phyloP scores from a whole-genome alignment of 805 yeast species.

The Starmerella gropengiesseri region DNA sequence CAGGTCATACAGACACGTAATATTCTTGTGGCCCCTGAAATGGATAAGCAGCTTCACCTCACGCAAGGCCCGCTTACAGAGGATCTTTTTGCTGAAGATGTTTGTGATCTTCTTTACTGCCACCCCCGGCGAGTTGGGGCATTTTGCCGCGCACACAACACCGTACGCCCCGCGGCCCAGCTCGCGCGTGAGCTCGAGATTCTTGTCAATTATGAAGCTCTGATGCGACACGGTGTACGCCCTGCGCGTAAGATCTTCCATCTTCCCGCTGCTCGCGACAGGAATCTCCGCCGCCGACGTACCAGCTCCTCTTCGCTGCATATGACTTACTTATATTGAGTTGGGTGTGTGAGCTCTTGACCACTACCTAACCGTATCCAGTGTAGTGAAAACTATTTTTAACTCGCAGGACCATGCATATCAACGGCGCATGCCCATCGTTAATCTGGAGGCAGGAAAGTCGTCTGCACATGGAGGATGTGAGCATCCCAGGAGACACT shows the following conservation, averaged over 20 bases:
- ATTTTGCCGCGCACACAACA: constrained; percentile 76
- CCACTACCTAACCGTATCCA: not conserved
- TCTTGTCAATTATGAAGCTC: constrained; percentile 80
- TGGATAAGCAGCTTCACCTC: constrained; percentile 84
- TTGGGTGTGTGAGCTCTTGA: too few species aligned
- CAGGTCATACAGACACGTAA: constrained; percentile 87
- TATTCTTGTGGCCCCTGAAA: constrained; percentile 92
- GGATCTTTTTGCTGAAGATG: constrained; percentile 78
- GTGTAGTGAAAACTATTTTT: not conserved
- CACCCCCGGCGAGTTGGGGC: constrained; percentile 65
- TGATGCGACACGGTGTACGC: constrained; percentile 69
- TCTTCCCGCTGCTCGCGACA: not conserved
- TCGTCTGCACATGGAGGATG: too few species aligned
- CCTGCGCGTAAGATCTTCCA: constrained; percentile 23
- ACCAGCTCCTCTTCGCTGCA: too few species aligned
- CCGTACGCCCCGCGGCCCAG: constrained; percentile 98
- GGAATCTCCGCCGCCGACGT: not conserved
- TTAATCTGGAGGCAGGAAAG: not conserved
- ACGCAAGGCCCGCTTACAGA: constrained; percentile 83
- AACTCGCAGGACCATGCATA: constrained; percentile 3
- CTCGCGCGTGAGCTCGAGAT: constrained; percentile 83
- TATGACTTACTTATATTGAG: too few species aligned
- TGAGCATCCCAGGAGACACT: too few species aligned
- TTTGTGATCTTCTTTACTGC: constrained; percentile 96
- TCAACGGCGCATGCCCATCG: not conserved